A percentile compares a stretch with the other conserved stretches of the same genome.
Evolutionary conservation across 2,329 filamentous ascomycete genomes (phyloP).

Genomic region (Davidsoniella eucalypti): DNA sequence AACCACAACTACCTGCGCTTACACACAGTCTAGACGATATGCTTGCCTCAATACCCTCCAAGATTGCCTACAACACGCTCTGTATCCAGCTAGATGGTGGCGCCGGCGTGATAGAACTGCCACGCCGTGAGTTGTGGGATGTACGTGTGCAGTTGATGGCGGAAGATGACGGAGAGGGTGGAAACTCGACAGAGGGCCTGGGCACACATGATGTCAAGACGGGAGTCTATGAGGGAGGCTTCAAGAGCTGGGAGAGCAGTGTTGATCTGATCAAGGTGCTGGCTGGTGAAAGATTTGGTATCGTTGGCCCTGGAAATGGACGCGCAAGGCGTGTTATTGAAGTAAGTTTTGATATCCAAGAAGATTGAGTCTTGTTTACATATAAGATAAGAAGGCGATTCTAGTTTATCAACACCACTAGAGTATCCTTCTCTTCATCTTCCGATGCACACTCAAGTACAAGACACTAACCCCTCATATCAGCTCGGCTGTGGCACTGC

Average conservation of each 20-base stretch:
- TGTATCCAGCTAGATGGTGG: slow-evolving; percentile 31
- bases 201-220: slow-evolving; percentile 61
- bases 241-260: slow-evolving; percentile 83
- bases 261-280: slow-evolving; percentile 62
- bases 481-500: slow-evolving; percentile 68
- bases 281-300: slow-evolving; percentile 24
- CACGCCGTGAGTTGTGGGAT: slow-evolving; percentile 66
- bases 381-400: not conserved
- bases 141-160: slow-evolving; percentile 69
- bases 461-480: slow-evolving; percentile 14
- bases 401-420: no score
- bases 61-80: slow-evolving; percentile 52
- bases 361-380: not conserved
- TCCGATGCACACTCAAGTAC: not conserved
- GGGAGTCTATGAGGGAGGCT: slow-evolving; percentile 71
- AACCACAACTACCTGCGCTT: slow-evolving; percentile 39
- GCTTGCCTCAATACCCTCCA: slow-evolving; percentile 49
- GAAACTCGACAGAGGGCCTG: slow-evolving; percentile 27
- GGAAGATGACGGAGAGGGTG: slow-evolving; percentile 34
- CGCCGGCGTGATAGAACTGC: slow-evolving; percentile 32
- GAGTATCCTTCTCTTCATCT: not conserved
- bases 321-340: slow-evolving; percentile 33
- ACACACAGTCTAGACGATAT: slow-evolving; percentile 34
- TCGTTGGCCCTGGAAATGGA: slow-evolving; percentile 17
- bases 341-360: slow-evolving; percentile 24